Base-by-base conservation (phyloP, 176 grass and related monocot species). In the Rhynchospora tenuis region DNA sequence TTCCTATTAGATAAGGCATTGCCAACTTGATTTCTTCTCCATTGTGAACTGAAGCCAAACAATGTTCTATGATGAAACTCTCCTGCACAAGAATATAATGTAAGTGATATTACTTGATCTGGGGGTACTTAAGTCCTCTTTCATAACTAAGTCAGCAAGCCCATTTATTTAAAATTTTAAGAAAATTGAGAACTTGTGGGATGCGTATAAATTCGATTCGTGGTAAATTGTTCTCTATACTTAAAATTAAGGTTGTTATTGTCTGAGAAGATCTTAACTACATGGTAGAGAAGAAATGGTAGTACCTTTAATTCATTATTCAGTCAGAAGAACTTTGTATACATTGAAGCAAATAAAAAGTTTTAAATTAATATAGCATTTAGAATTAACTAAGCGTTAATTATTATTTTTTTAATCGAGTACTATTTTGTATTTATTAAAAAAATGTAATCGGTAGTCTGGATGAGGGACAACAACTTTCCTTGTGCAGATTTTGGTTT, bases 391-490 rank as follows among this genome's bases (percentile, higher is more conserved):
- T 38, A 38, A 4, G 33, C 5, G 5, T 38, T 2, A 38, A 38
- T 38, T 38, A 38, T n/a, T n/a, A n/a, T n/a, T 38, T 38, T 38
- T 38, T 38, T 38, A 4, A 38, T 38, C 5, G 33, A 1, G 33
- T 38, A 38, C 33, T 3, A 38, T 38, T 38, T 38, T 38, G 33
- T 38, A 38, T 38, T 38, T 38, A 38, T 38, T 38, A 38, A 38
- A 38, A n/a, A n/a, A 38, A 38, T 38, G 94, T 88, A 97, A 78
- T 65, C 94, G 84, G 59, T 97, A 97, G 91, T 97, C 94, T 38
- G 89, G 94, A 14, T 97, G 87, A n/a, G 91, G 94, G 76, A 91
- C 66, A n/a, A 97, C 86, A 28, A 85, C 84, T 84, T 90, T 87
- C 80, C 84, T 93, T 55, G 42, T 70, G 13, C n/a, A 70, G 1